Evolutionary conservation across 2,329 filamentous ascomycete genomes (phyloP).

Genomic region (Penicillium digitatum): DNA sequence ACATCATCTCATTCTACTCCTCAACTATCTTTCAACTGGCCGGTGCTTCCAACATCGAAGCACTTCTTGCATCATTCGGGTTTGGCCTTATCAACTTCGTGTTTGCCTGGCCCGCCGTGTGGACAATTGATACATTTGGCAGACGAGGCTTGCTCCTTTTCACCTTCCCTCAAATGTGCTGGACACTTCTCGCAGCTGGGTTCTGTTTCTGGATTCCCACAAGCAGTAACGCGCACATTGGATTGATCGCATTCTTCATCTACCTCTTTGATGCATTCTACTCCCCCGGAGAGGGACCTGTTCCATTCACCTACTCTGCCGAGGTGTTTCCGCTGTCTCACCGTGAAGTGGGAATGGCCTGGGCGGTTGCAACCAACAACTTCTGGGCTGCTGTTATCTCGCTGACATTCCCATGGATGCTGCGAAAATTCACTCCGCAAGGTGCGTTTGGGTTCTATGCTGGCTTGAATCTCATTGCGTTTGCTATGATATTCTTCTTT

Average conservation of each 20-base stretch:
- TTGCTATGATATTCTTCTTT: constrained; percentile 57
- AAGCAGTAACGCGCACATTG: constrained; percentile 11
- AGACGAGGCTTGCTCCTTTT: constrained; percentile 26
- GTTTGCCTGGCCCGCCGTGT: constrained; percentile 28
- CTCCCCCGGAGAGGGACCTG: constrained; percentile 45
- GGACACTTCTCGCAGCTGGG: constrained; percentile 24
- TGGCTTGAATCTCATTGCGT: constrained; percentile 54
- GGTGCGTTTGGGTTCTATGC: constrained; percentile 57
- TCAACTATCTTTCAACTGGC: constrained; percentile 21
- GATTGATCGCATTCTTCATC: constrained; percentile 27
- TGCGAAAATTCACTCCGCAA: constrained; percentile 44
- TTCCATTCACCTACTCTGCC: constrained; percentile 22
- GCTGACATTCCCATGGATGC: constrained; percentile 44
- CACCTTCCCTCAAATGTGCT: constrained; percentile 28
- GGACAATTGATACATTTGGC: constrained; percentile 28
- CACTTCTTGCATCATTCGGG: constrained; percentile 25
- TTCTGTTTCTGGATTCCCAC: constrained; percentile 24
- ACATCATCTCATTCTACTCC: constrained; percentile 32
- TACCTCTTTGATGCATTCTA: constrained; percentile 71
- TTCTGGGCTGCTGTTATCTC: constrained; percentile 45
- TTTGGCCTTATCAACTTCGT: constrained; percentile 31
- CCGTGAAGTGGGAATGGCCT: constrained; percentile 42
- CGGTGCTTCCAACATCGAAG: constrained; percentile 15
- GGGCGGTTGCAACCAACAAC: constrained; percentile 36
- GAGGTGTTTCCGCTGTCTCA: constrained; percentile 47